Conservation (phyloP, 2,329 filamentous ascomycete species). For the Penicillium sp. region DNA sequence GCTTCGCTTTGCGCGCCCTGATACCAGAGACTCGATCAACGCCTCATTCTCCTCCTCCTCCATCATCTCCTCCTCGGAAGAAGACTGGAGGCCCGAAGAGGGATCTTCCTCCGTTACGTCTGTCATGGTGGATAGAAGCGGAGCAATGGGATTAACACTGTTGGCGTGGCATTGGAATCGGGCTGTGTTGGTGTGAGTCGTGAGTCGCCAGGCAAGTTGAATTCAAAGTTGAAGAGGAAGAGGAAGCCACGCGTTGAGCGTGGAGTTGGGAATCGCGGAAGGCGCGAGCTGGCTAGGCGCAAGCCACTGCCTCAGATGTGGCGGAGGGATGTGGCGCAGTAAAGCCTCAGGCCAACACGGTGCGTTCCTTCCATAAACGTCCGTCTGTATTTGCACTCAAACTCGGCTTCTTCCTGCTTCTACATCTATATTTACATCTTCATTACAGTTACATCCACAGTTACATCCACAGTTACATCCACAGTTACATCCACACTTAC, state of each 20-base stretch:
- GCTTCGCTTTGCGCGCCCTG: constrained; percentile 69
- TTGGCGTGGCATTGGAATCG: too few relatives aligned
- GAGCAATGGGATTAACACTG: background rate
- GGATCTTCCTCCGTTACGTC: constrained; percentile 33
- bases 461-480: too few relatives aligned
- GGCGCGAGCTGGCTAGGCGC: background rate
- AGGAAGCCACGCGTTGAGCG: background rate
- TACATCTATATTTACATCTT: too few relatives aligned
- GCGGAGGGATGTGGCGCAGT: background rate
- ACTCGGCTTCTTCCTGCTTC: too few relatives aligned
- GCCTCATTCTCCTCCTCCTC: constrained; percentile 16
- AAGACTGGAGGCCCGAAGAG: constrained; percentile 32
- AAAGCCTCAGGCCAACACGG: too few relatives aligned
- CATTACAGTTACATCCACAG: too few relatives aligned
- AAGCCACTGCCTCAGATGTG: background rate
- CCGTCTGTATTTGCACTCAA: too few relatives aligned
- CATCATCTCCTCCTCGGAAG: constrained; percentile 26
- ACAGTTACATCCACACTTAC: too few relatives aligned
- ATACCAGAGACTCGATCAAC: constrained; percentile 37
- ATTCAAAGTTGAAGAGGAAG: background rate
- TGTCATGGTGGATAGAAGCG: constrained; percentile 10
- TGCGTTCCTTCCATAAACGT: too few relatives aligned
- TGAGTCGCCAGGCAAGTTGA: too few relatives aligned
- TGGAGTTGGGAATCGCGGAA: background rate
- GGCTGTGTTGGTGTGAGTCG: too few relatives aligned